Base-by-base conservation (phyloP, 768 basidiomycete species). In the Pulveroboletus frians region DNA sequence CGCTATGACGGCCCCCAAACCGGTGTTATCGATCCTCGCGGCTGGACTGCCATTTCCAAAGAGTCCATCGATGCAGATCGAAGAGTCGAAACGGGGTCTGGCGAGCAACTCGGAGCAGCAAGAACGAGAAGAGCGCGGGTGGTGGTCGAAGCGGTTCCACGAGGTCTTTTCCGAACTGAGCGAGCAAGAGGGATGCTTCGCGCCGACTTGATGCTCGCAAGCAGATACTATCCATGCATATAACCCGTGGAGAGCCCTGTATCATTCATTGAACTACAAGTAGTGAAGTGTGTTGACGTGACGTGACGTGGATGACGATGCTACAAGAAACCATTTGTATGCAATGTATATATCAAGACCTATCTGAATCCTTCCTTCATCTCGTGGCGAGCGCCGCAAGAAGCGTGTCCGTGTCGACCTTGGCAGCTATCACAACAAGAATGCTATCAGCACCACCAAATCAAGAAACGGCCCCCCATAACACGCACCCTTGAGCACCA, bases 101-200 rank as follows among this genome's bases (percentile, higher is more conserved):
- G 55, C 47, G 23, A 54, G 47, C 10, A 62, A 67, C 50, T 50
- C 63, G 8, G 57, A 64, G 10, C 69, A 72, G 35, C 69, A 71
- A 43, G 87, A 88, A 54, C 63, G 82, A 21, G 83, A 86, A 58
- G 83, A 87, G 53, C 72, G 86, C 0, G 82, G 78, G 4, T 88
- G 84, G 84, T 89, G 88, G 87, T 72, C 79, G 11, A 56, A 81
- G 36, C 69, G 83, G 39, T 85, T 87, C 55, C 79, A 80, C 55
- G 76, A 83, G 53, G 77, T 85, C 11, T 64, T 83, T 50, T 62
- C 68, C 10, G 85, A 86, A 60, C 60, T 83, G 55, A 76, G 77
- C 49, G 52, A 58, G 48, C 55, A 55, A 51, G 58, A 65, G 21
- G 20, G 39, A 0, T 21, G 18, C 20, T 17, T 8, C 2, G 31